These are phyloP conservation scores for Termitomyces heimii DNA, from an alignment of 768 basidiomycete genomes.

Conservation along the genomic window DNA sequence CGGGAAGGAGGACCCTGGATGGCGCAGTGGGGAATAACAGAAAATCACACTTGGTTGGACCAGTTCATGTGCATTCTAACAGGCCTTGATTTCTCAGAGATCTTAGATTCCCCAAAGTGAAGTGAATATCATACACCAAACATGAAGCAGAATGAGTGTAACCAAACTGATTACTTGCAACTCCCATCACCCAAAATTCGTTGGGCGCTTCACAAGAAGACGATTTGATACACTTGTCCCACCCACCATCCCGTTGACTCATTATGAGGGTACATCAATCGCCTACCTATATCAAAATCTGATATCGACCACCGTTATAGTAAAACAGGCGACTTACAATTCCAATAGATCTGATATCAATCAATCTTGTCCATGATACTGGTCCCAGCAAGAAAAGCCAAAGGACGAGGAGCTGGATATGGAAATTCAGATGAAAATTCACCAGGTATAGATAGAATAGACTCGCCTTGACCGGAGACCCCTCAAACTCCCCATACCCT, in stretches of 20 bases:
- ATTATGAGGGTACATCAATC: background rate
- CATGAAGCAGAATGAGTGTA: background rate
- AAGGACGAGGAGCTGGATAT: background rate
- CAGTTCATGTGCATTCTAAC: too few relatives aligned
- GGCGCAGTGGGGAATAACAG: too few relatives aligned
- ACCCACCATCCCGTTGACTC: constrained; percentile 2
- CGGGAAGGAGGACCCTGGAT: too few relatives aligned
- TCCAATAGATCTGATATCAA: background rate
- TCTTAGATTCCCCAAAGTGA: too few relatives aligned
- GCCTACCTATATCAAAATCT: background rate
- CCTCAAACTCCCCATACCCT: background rate
- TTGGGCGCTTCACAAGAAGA: background rate
- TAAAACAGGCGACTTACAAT: background rate
- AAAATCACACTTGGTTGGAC: too few relatives aligned
- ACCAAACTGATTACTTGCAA: background rate
- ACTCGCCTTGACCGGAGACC: constrained; percentile 1
- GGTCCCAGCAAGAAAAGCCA: background rate
- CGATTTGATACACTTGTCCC: background rate
- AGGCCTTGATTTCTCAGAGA: too few relatives aligned
- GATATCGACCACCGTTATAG: background rate
- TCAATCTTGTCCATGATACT: background rate
- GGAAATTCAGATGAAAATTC: background rate
- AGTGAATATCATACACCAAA: too few relatives aligned
- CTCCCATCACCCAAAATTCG: too few relatives aligned
- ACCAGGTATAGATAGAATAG: background rate